These are phyloP conservation scores for Arthrobotrys sphaeroides DNA, from an alignment of 2,329 filamentous ascomycete species.

Conservation along the genomic window DNA sequence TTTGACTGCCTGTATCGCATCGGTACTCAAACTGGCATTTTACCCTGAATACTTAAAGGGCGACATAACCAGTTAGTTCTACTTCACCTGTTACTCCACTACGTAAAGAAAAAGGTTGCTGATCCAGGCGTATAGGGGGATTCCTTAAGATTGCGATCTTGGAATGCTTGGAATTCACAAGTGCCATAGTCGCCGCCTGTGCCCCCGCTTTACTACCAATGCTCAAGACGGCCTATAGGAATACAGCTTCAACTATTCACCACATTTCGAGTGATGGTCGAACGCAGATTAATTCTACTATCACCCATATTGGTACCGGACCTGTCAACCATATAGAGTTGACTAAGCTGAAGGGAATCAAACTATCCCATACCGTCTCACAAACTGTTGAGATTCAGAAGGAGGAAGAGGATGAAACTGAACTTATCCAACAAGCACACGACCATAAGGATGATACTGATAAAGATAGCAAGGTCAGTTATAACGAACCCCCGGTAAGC, in stretches of 20 bases:
- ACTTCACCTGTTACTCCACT: neutral
- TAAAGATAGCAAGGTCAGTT: conserved; percentile 19
- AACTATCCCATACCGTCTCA: conserved; percentile 12
- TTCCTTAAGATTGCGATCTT: conserved; percentile 1
- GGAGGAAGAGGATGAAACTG: conserved; percentile 28
- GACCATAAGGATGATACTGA: conserved; percentile 3
- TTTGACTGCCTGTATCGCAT: conserved; percentile 5
- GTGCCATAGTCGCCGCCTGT: conserved; percentile 26
- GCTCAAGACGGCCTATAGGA: conserved; percentile 21
- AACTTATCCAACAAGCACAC: conserved; percentile 12
- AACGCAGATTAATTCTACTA: neutral
- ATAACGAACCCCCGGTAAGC: neutral
- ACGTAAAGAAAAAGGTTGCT: neutral
- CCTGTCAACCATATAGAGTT: neutral
- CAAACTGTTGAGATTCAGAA: conserved; percentile 24
- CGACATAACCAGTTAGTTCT: conserved; percentile 21
- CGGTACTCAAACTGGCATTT: conserved; percentile 15
- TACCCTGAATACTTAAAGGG: conserved; percentile 13
- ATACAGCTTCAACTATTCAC: conserved; percentile 8
- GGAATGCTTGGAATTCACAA: conserved; percentile 30
- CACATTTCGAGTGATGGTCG: conserved; percentile 4
- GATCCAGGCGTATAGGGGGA: conserved; percentile 3
- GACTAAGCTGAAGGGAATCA: conserved; percentile 34
- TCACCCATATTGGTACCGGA: conserved; percentile 4
- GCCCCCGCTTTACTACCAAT: conserved; percentile 19